Percentiles rank a stretch among this genome's conserved stretches.
These are phyloP conservation scores for Vanrija humicola DNA, from an alignment of 1,284 basidiomycete species.

Conservation along the genomic window DNA sequence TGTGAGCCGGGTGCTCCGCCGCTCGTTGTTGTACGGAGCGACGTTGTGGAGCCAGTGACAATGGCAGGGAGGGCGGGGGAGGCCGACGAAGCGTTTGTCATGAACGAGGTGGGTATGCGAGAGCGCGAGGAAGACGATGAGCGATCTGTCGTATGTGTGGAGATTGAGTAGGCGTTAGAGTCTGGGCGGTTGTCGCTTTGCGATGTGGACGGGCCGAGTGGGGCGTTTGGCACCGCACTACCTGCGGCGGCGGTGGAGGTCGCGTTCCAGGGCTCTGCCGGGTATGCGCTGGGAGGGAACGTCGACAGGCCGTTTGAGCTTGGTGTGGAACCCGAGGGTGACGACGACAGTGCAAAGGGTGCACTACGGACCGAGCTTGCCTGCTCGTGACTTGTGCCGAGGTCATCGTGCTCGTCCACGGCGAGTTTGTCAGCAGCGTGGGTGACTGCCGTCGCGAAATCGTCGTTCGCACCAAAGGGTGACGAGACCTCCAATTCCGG, in stretches of 20 bases:
- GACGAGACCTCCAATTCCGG: constrained; percentile 16
- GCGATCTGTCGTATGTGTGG: constrained; percentile 14
- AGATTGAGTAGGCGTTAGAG: constrained; percentile 19
- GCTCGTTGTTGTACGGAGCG: constrained; percentile 10
- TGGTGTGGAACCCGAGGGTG: constrained; percentile 8
- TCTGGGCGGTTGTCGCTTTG: constrained; percentile 6
- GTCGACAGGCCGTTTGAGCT: constrained; percentile 6
- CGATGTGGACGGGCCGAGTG: constrained; percentile 1
- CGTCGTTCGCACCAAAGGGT: background rate
- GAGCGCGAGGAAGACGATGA: constrained; percentile 19
- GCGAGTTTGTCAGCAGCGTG: no score
- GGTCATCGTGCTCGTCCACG: background rate
- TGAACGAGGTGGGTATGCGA: constrained; percentile 1
- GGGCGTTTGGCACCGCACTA: background rate
- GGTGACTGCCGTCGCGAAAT: no score
- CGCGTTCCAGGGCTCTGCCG: constrained; percentile 11
- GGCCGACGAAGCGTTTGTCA: background rate
- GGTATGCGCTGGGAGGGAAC: constrained; percentile 14
- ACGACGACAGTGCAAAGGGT: background rate
- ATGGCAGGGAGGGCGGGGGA: constrained; percentile 2
- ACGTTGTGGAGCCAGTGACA: constrained; percentile 9
- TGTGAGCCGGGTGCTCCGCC: constrained; percentile 14
- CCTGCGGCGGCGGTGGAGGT: background rate
- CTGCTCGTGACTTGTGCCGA: background rate
- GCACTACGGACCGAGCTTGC: background rate